Evolutionary conservation across 495 filamentous ascomycete genomes (phyloP), one percentile per base, ranked within the genome.

Genomic region (Penicillium taxi): DNA sequence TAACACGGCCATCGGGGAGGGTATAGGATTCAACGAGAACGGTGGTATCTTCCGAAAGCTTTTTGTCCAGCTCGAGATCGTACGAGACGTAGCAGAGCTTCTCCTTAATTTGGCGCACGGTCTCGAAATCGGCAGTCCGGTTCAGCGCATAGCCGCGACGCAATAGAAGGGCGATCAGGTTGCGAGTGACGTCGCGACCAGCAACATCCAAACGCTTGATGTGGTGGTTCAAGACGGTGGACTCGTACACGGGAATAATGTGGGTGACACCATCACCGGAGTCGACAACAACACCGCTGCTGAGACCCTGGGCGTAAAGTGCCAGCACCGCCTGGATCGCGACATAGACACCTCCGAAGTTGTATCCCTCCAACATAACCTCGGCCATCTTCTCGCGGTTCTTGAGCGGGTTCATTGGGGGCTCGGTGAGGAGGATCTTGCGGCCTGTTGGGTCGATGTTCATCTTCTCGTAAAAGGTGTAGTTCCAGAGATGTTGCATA

Each of bases 51-150:
- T 99, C 91, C 45, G 83, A 89, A 29, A 99, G 79, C 48, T 84
- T 78, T 63, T 96, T 84, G 73, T 99, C 91, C 28, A 96, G 73
- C 66, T 91, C 86, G 36, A 99, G 74, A 61, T 99, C 93, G 69
- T 96, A 99, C 3, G 88, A 95, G 40, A 99, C 89, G 64, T 99
- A 99, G 71, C 90, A 96, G 22, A 99, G 82, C 77, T 96, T 96
- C 71, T 99, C 91, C 69, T 99, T 99, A 66, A 99, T 96, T 61
- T 95, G 90, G 28, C 91, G 86, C 26, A 96, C 91, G 18, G 91
- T 99, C 67, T 99, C 91, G 60, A 99, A 99, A 59, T 99, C 91
- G 55, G 91, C 91, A 6, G 91, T 99, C 51, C 91, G 77, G 77
- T 99, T 99, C 32, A 99, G 74, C 14, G 91, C 91, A 62, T 99